Evolutionary conservation across 2,329 filamentous ascomycete species (phyloP).

Genomic region (Alternaria atra): DNA sequence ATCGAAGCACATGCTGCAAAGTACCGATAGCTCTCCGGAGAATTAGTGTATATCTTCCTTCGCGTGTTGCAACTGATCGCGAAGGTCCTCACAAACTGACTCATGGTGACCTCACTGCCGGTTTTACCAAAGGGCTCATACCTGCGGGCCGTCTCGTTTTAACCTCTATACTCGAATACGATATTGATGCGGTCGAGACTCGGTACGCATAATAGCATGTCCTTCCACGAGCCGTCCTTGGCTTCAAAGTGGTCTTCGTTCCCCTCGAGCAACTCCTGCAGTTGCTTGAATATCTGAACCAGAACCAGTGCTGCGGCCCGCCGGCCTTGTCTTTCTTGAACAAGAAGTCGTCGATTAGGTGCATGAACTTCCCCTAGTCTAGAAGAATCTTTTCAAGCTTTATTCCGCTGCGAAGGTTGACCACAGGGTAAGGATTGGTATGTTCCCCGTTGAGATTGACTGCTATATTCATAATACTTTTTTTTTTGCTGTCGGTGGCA

Average conservation of each 20-base stretch:
- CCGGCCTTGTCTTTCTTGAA: not conserved
- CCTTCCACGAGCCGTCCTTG: not conserved
- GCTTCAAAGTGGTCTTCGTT: not conserved
- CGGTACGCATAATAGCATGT: not conserved
- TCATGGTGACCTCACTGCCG: not conserved
- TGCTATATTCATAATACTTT: not conserved
- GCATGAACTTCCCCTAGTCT: not conserved
- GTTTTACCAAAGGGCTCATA: too few relatives aligned
- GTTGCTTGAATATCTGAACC: not conserved
- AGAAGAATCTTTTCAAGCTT: not conserved
- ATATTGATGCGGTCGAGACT: not conserved
- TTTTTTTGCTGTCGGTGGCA: not conserved
- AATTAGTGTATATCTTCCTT: not conserved
- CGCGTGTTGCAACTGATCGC: not conserved
- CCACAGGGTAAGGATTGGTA: not conserved
- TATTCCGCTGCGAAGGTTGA: not conserved
- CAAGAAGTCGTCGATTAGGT: not conserved
- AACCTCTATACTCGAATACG: not conserved
- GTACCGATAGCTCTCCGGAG: not conserved
- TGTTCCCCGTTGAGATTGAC: not conserved
- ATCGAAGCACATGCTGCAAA: too few relatives aligned
- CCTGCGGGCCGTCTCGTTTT: too few relatives aligned
- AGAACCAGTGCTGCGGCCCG: accelerated
- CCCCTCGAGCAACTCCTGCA: not conserved
- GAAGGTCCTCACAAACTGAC: too few relatives aligned